Evolutionary conservation across 148 eudicot genomes (phyloP).

Genomic region (Cornus controversa): DNA sequence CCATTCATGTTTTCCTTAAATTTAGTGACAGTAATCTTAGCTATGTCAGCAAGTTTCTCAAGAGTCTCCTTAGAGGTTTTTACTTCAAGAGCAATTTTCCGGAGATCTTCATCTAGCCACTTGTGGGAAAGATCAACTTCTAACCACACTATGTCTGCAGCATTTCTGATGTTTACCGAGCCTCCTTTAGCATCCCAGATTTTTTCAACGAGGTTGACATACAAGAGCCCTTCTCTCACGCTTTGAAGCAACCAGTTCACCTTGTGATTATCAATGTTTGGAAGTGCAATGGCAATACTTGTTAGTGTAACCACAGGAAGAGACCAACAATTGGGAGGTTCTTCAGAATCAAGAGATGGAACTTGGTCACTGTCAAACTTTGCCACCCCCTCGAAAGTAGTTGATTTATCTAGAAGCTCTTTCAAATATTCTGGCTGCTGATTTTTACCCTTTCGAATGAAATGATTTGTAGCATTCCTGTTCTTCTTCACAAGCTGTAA

Average conservation of each 20-base stretch:
- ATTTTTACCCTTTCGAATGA: no score
- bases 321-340: neutral
- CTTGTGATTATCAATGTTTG: neutral
- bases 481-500: no score
- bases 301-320: neutral
- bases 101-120: neutral
- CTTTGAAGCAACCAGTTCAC: neutral
- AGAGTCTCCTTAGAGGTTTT: neutral
- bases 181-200: neutral
- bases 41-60: no score
- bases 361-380: no score
- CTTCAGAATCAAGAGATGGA: neutral
- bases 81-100: neutral
- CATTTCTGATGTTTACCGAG: neutral
- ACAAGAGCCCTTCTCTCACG: neutral
- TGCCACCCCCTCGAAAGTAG: no score
- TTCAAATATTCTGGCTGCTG: no score
- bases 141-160: neutral
- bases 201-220: neutral
- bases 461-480: no score
- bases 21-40: no score
- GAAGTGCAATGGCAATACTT: neutral
- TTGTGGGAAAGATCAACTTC: neutral
- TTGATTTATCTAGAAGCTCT: no score
- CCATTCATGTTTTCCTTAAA: no score